phyloP scores from a whole-genome alignment of 1,284 basidiomycete species.

The Tilletia setariae region DNA sequence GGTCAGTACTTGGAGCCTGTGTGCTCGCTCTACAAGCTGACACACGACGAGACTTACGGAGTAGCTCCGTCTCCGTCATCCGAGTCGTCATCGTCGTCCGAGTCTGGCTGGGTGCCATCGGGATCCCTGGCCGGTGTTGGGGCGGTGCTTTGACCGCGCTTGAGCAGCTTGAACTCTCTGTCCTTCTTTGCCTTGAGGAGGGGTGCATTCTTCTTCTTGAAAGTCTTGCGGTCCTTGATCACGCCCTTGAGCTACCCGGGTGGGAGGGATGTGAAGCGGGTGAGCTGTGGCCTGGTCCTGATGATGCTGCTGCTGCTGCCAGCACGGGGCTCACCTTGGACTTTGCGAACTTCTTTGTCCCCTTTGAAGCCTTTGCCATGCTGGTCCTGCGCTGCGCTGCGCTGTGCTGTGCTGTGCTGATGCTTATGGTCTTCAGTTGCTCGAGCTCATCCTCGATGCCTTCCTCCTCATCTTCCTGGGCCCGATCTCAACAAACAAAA shows the following conservation, averaged over 20 bases:
- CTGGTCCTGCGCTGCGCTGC: neutral
- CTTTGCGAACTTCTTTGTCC: constrained; percentile 51
- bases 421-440: neutral
- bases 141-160: neutral
- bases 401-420: neutral
- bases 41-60: neutral
- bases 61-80: constrained; percentile 26
- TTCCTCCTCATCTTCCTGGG: neutral
- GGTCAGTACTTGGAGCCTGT: constrained; percentile 12
- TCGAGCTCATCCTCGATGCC: neutral
- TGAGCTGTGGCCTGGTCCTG: neutral
- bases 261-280: constrained; percentile 11
- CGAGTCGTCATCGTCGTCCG: constrained; percentile 19
- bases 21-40: neutral
- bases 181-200: constrained; percentile 32
- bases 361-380: constrained; percentile 29
- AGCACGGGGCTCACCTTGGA: constrained; percentile 28
- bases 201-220: constrained; percentile 40
- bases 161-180: constrained; percentile 14
- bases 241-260: constrained; percentile 39
- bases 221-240: constrained; percentile 43
- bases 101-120: constrained; percentile 29
- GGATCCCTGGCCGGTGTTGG: constrained; percentile 19
- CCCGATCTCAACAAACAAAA: constrained; percentile 9
- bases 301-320: too few species aligned